Evolutionary conservation across 768 basidiomycete species (phyloP), one percentile per base, ranked within the genome.

Genomic region (Astraeus odoratus): DNA sequence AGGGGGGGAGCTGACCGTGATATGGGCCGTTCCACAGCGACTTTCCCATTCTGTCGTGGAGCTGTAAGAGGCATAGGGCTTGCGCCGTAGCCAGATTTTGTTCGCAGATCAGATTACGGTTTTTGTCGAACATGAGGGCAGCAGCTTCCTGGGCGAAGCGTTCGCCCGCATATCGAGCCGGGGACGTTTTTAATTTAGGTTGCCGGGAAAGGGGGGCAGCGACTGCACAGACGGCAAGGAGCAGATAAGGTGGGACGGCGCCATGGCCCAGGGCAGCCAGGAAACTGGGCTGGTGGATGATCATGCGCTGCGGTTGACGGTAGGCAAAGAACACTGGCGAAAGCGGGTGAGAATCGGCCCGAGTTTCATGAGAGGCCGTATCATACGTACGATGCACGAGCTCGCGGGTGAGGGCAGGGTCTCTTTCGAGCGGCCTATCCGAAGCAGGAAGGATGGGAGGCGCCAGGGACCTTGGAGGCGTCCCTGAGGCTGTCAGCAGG

Each of bases 231-330:
- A 91, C 70, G 0, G 86, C 81, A 38, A 83, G 75, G 15, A 90
- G 68, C 22, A 91, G 77, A 57, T 86, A 76, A 25, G 70, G 64
- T 31, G 88, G 87, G 25, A 91, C 74, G 46, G 74, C 72, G 51
- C 80, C 80, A 49, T 78, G 77, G 45, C 76, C 76, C 7, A 91
- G 75, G 25, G 76, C 71, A 2, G 78, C 71, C 19, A 80, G 71
- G 54, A 91, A 91, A 7, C 81, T 79, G 18, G 88, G 82, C 42
- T 85, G 85, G 64, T 91, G 88, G 37, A 91, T 76, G 49, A 89
- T 72, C 53, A 81, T 73, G 29, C 83, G 77, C 49, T 81, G 78
- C 19, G 87, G 87, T 57, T 89, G 84, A 52, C 82, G 83, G 59
- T 85, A 84, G 20, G 87, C 74, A 60, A 90, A 89, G 63, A 89